Evolutionary conservation across 352 stramenopile species (phyloP).

Genomic region (Pythium brachiatum): DNA sequence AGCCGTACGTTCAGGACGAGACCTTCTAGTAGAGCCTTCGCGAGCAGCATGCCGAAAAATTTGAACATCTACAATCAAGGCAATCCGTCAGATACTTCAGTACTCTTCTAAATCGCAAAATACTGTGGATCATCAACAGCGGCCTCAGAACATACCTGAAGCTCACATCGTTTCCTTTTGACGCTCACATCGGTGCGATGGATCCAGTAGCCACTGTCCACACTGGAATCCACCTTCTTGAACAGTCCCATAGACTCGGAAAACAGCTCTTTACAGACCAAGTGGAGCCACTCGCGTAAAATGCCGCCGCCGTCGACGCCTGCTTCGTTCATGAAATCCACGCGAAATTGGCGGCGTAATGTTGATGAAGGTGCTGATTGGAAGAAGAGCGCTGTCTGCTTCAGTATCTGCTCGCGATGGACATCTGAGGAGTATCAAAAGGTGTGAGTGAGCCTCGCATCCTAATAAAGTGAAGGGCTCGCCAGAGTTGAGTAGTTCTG

Average conservation of each 20-base stretch:
- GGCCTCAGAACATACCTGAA: constrained; percentile 32
- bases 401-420: constrained; percentile 60
- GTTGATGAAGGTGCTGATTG: constrained; percentile 41
- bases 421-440: constrained; percentile 36
- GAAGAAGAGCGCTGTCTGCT: constrained; percentile 66
- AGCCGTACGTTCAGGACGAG: constrained; percentile 67
- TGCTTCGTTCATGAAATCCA: constrained; percentile 85
- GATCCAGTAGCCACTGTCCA: constrained; percentile 67
- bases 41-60: constrained; percentile 71
- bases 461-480: background rate
- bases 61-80: constrained; percentile 58
- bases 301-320: constrained; percentile 76
- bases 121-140: background rate
- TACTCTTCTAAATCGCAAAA: background rate
- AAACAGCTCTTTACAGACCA: constrained; percentile 72
- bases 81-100: background rate
- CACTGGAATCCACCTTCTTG: constrained; percentile 34
- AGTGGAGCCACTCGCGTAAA: constrained; percentile 73
- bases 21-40: constrained; percentile 70
- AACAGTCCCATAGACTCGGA: constrained; percentile 51
- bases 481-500: no score
- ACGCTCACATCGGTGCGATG: constrained; percentile 28
- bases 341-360: constrained; percentile 67
- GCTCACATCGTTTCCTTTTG: constrained; percentile 26
- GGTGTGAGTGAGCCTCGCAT: background rate